Conservation (phyloP, 192 early-diverging fungal genomes). For the Entomortierella lignicola region DNA sequence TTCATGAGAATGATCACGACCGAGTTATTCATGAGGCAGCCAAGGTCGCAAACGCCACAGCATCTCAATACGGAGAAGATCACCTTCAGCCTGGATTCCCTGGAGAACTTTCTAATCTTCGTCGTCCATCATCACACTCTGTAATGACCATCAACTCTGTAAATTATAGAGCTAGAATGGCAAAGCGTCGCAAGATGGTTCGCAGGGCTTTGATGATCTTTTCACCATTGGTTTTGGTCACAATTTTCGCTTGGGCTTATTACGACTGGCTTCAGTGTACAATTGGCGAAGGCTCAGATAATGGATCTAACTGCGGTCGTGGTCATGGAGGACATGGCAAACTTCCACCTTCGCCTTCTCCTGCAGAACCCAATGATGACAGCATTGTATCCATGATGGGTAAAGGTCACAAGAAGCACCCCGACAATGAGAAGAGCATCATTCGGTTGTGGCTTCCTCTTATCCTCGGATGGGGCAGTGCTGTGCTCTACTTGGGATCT, state of each 20-base stretch:
- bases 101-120: slow-evolving; percentile 4
- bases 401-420: slow-evolving; percentile 7
- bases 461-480: slow-evolving; percentile 79
- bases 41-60: slow-evolving; percentile 44
- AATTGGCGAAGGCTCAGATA: slow-evolving; percentile 30
- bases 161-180: slow-evolving; percentile 26
- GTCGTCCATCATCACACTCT: slow-evolving; percentile 45
- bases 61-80: slow-evolving; percentile 22
- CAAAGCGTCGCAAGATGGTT: slow-evolving; percentile 41
- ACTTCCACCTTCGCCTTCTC: slow-evolving; percentile 18
- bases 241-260: slow-evolving; percentile 43
- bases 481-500: slow-evolving; percentile 73
- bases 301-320: slow-evolving; percentile 33
- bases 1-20: slow-evolving; percentile 45
- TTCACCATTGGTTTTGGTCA: slow-evolving; percentile 22
- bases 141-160: slow-evolving; percentile 28
- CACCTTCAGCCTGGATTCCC: not conserved
- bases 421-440: slow-evolving; percentile 17
- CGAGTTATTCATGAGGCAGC: slow-evolving; percentile 50
- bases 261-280: slow-evolving; percentile 53
- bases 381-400: slow-evolving; percentile 13
- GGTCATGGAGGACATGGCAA: slow-evolving; percentile 44
- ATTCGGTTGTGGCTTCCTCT: slow-evolving; percentile 61
- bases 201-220: slow-evolving; percentile 22
- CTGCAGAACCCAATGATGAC: not conserved